Evolutionary conservation across 2,329 filamentous ascomycete genomes (phyloP).

Genomic region (Hymenoscyphus occultus): DNA sequence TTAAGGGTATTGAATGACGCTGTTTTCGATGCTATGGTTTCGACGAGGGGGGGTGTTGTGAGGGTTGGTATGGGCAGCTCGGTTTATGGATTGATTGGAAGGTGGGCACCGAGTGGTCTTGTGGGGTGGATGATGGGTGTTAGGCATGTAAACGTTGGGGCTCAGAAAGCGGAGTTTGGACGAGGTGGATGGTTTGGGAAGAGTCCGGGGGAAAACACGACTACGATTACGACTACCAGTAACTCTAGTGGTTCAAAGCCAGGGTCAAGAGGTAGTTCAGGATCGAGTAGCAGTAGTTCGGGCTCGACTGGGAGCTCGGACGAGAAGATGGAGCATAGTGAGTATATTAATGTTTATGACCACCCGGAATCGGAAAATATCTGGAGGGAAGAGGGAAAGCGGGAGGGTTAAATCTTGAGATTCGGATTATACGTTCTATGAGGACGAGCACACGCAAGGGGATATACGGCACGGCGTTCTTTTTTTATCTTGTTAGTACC

Average conservation of each 20-base stretch:
- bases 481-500: neutral
- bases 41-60: conserved; percentile 55
- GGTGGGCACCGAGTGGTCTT: conserved; percentile 71
- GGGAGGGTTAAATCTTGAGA: neutral
- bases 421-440: neutral
- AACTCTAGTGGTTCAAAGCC: conserved; percentile 20
- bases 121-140: conserved; percentile 95
- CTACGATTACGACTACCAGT: neutral
- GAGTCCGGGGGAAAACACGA: neutral
- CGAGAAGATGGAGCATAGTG: conserved; percentile 26
- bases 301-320: neutral
- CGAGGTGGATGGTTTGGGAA: conserved; percentile 15
- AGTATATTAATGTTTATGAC: conserved; percentile 31
- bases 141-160: conserved; percentile 45
- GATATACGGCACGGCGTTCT: no score
- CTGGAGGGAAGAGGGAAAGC: conserved; percentile 1
- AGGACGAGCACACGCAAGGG: no score
- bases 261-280: conserved; percentile 11
- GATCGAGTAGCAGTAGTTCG: neutral
- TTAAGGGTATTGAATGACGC: conserved; percentile 78
- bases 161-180: conserved; percentile 18
- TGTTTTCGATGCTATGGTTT: conserved; percentile 84
- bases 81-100: conserved; percentile 81
- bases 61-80: conserved; percentile 82
- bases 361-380: conserved; percentile 8